These are phyloP conservation scores for Ustanciosporium gigantosporum DNA, from an alignment of 1,284 basidiomycete genomes.

Conservation along the genomic window DNA sequence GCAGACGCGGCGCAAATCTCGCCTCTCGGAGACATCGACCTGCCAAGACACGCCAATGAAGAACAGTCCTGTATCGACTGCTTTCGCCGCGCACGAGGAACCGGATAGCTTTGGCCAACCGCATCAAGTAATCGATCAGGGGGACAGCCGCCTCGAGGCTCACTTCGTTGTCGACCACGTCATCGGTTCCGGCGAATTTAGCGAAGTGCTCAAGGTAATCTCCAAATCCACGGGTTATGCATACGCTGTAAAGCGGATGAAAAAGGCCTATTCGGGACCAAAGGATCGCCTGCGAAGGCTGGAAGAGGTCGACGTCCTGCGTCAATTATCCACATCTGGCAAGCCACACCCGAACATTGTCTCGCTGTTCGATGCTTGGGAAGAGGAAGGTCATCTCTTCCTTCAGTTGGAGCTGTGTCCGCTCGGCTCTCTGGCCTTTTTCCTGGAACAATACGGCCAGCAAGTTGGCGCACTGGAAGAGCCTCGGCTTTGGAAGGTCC, in stretches of 20 bases:
- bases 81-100: background rate
- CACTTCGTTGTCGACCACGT: conserved; percentile 78
- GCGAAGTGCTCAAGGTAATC: conserved; percentile 86
- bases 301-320: conserved; percentile 92
- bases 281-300: conserved; percentile 82
- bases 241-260: conserved; percentile 92
- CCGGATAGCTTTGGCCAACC: conserved; percentile 1
- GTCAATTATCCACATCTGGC: conserved; percentile 69
- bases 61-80: background rate
- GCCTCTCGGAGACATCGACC: conserved; percentile 25
- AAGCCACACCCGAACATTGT: conserved; percentile 66
- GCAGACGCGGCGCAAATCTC: conserved; percentile 26
- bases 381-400: conserved; percentile 84
- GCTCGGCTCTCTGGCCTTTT: conserved; percentile 85
- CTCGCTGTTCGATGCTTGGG: conserved; percentile 93
- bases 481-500: conserved; percentile 93
- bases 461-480: conserved; percentile 83
- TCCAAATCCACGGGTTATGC: conserved; percentile 70
- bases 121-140: conserved; percentile 1
- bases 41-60: conserved; percentile 33
- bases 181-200: conserved; percentile 91
- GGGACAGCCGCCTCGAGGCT: conserved; percentile 39
- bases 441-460: conserved; percentile 89
- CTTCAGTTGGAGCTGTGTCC: conserved; percentile 95
- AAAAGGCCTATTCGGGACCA: conserved; percentile 81